Conservation (phyloP, 805 yeast species). For the Deakozyma indianensis region DNA sequence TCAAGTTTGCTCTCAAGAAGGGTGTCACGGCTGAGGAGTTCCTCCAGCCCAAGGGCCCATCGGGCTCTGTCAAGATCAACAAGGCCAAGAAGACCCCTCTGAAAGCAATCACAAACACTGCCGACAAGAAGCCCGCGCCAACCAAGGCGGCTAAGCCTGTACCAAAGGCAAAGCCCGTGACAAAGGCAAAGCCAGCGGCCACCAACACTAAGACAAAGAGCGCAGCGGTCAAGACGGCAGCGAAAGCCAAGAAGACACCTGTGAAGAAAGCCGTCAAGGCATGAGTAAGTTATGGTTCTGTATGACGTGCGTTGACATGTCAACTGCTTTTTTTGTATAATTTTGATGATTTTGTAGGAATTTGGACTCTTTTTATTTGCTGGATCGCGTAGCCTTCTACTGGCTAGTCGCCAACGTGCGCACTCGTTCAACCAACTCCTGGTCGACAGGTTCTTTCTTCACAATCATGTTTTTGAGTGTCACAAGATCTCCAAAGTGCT, state of each 20-base stretch:
- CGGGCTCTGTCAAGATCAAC: slow-evolving; percentile 66
- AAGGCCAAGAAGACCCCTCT: slow-evolving; percentile 21
- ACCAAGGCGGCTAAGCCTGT: slow-evolving; percentile 10
- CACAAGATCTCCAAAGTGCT: not conserved
- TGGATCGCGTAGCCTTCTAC: not conserved
- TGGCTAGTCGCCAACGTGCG: not conserved
- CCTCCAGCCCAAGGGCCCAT: slow-evolving; percentile 77
- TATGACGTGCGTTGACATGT: too few species aligned
- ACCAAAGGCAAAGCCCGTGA: slow-evolving; percentile 19
- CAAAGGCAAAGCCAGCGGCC: slow-evolving; percentile 9
- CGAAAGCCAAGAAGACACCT: slow-evolving; percentile 6
- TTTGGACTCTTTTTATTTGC: not conserved
- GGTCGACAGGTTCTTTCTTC: not conserved
- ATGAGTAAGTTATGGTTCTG: not conserved
- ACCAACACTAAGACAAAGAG: slow-evolving; percentile 12
- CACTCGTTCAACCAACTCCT: not conserved
- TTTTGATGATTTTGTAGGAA: not conserved
- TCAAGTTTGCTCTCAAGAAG: slow-evolving; percentile 62
- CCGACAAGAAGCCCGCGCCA: slow-evolving; percentile 9
- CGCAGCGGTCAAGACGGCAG: slow-evolving; percentile 14
- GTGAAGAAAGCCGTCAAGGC: slow-evolving; percentile 13
- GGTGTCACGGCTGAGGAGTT: slow-evolving; percentile 71
- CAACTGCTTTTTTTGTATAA: too few species aligned
- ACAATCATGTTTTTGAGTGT: not conserved
- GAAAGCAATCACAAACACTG: slow-evolving; percentile 12